Evolutionary conservation across 352 stramenopile genomes (phyloP).

Genomic region (Phytophthora fragariae): DNA sequence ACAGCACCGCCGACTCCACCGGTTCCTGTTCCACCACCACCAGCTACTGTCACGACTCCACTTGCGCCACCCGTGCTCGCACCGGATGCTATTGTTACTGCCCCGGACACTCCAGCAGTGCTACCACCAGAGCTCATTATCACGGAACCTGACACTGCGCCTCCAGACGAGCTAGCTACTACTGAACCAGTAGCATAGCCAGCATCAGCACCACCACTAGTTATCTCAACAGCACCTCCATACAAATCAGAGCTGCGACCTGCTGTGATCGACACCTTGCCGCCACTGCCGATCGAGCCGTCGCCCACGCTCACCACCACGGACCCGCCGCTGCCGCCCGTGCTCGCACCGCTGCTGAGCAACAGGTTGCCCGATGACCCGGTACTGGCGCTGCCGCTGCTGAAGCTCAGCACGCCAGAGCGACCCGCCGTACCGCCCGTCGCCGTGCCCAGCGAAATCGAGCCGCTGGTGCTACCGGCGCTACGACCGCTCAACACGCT

Average conservation of each 20-base stretch:
- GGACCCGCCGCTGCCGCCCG: no score
- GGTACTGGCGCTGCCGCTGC: no score
- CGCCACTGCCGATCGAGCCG: slow-evolving; percentile 40
- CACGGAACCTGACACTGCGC: slow-evolving; percentile 27
- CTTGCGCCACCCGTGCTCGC: slow-evolving; percentile 30
- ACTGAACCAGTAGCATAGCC: slow-evolving; percentile 27
- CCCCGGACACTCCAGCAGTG: slow-evolving; percentile 30
- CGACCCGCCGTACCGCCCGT: no score
- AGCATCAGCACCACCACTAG: slow-evolving; percentile 17
- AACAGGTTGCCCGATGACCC: no score
- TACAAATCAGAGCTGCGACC: slow-evolving; percentile 16
- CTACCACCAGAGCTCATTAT: slow-evolving; percentile 22
- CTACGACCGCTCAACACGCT: no score
- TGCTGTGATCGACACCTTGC: slow-evolving; percentile 42
- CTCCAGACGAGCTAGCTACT: slow-evolving; percentile 31
- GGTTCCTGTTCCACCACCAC: slow-evolving; percentile 30
- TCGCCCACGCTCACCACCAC: no score
- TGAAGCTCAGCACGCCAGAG: no score
- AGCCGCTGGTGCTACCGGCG: no score
- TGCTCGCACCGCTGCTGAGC: no score
- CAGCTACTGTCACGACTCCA: slow-evolving; percentile 41
- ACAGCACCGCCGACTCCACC: background rate
- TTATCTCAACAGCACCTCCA: slow-evolving; percentile 41
- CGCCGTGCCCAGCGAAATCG: no score
- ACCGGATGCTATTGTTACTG: slow-evolving; percentile 31